Evolutionary conservation across 495 filamentous ascomycete genomes (phyloP).

Genomic region (Penicillium longicatenatum): DNA sequence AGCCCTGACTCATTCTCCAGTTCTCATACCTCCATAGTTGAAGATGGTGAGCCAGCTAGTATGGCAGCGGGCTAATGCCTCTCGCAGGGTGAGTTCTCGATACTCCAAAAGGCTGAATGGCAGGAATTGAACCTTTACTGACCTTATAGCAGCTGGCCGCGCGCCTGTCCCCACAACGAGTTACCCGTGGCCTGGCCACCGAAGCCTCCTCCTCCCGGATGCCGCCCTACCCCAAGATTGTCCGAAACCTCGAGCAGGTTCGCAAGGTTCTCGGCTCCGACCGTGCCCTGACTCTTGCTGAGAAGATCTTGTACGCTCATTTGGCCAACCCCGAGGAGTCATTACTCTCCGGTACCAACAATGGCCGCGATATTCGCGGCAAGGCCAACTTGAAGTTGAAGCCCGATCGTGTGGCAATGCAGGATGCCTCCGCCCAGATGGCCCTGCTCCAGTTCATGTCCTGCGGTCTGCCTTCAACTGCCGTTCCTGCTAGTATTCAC

Average conservation of each 20-base stretch:
- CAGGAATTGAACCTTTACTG: slow-evolving; percentile 7
- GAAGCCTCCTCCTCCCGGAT: slow-evolving; percentile 35
- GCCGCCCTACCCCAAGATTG: slow-evolving; percentile 35
- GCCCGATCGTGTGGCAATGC: slow-evolving; percentile 97
- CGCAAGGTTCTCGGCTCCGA: slow-evolving; percentile 34
- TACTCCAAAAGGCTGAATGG: not conserved
- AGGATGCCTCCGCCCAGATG: slow-evolving; percentile 99
- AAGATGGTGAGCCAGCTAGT: slow-evolving; percentile 41
- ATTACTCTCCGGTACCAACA: slow-evolving; percentile 42
- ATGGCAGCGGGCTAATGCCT: slow-evolving; percentile 35
- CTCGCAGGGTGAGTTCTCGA: slow-evolving; percentile 31
- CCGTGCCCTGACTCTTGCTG: slow-evolving; percentile 79
- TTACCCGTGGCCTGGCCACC: slow-evolving; percentile 33
- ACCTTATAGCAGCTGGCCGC: slow-evolving; percentile 23
- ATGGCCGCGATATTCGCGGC: slow-evolving; percentile 78
- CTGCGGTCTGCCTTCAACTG: slow-evolving; percentile 84
- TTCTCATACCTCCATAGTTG: slow-evolving; percentile 21
- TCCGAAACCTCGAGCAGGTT: slow-evolving; percentile 35
- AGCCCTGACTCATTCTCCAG: slow-evolving; percentile 22
- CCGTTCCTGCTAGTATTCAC: slow-evolving; percentile 97
- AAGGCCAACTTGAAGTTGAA: slow-evolving; percentile 95
- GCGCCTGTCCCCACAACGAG: slow-evolving; percentile 32
- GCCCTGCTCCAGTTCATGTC: slow-evolving; percentile 98
- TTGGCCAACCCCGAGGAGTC: slow-evolving; percentile 74
- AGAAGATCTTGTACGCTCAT: slow-evolving; percentile 98